Evolutionary conservation across 2,329 filamentous ascomycete genomes (phyloP), one percentile per base, ranked within the genome.

Genomic region (Cryphonectria parasitica): DNA sequence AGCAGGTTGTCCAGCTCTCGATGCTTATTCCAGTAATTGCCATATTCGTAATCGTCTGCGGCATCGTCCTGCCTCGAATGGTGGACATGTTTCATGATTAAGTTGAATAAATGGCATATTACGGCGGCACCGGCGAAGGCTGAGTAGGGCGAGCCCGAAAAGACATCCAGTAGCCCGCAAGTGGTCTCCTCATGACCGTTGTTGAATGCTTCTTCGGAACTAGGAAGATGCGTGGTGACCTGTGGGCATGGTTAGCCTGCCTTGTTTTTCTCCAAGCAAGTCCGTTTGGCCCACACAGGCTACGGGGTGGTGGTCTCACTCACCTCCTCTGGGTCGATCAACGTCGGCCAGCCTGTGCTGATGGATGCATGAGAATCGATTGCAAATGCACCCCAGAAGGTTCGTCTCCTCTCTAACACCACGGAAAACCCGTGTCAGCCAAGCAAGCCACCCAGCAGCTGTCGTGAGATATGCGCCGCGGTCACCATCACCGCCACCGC

Each of bases 291-390:
- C 11, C 3, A n/a, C 45, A 49, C 45, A 31, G 34, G 60, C 60
- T 34, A 39, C 36, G 60, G 60, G 56, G 13, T 17, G 41, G 31
- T 56, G 22, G 25, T 75, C 80, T 75, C 75, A 86, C 87, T 75
- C 75, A 86, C 87, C 73, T 97, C 93, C 77, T 84, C 84, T 70
- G 93, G 87, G 73, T 97, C 90, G 58, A 97, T 90, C 36, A 90
- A 83, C 83, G 93, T 91, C 0, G 95, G 93, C 95, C 95, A 98
- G 2, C 95, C 95, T 4, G 94, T 97, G 17, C 93, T 94, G 66
- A 97, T 92, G 76, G 92, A 94, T 2, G 93, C 91, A 80, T 97
- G 97, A 36, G 92, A 88, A 78, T 98, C 95, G 58, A 92, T 86
- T 74, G 90, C 92, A 76, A 95, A 98, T 0, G 90, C 87, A 74